These are phyloP conservation scores for Cyclocybe aegerita DNA, from an alignment of 768 basidiomycete species.

Conservation along the genomic window DNA sequence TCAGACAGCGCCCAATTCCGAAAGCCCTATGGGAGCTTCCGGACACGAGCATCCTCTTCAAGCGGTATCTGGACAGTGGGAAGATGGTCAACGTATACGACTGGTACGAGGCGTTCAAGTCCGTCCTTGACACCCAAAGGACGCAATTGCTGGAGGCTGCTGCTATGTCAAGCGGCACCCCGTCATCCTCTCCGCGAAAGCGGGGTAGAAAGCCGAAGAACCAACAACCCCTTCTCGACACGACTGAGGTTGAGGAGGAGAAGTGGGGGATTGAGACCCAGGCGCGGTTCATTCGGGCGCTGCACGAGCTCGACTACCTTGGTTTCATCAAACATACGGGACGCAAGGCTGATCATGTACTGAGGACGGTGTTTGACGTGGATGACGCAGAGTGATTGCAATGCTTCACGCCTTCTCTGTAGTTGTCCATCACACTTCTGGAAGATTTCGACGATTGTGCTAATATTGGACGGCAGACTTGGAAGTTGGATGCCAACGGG, in stretches of 20 bases:
- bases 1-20: neutral
- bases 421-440: neutral
- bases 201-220: slow-evolving; percentile 27
- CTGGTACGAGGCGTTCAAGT: slow-evolving; percentile 80
- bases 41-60: slow-evolving; percentile 76
- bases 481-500: too few species aligned
- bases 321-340: slow-evolving; percentile 81
- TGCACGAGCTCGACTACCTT: slow-evolving; percentile 81
- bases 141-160: slow-evolving; percentile 18
- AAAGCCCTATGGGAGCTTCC: slow-evolving; percentile 53
- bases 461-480: too few species aligned
- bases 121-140: slow-evolving; percentile 63
- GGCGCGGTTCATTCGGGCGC: slow-evolving; percentile 73
- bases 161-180: neutral
- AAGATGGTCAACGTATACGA: slow-evolving; percentile 86
- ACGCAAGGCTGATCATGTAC: slow-evolving; percentile 74
- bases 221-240: slow-evolving; percentile 25
- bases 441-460: too few species aligned
- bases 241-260: slow-evolving; percentile 36
- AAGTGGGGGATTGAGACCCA: slow-evolving; percentile 66
- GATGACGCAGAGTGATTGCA: slow-evolving; percentile 22
- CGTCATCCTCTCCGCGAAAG: slow-evolving; percentile 10
- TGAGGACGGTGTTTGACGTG: slow-evolving; percentile 65
- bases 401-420: neutral
- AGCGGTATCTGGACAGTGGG: slow-evolving; percentile 75